Evolutionary conservation across 495 filamentous ascomycete genomes (phyloP).

Genomic region (Trichoderma reesei): DNA sequence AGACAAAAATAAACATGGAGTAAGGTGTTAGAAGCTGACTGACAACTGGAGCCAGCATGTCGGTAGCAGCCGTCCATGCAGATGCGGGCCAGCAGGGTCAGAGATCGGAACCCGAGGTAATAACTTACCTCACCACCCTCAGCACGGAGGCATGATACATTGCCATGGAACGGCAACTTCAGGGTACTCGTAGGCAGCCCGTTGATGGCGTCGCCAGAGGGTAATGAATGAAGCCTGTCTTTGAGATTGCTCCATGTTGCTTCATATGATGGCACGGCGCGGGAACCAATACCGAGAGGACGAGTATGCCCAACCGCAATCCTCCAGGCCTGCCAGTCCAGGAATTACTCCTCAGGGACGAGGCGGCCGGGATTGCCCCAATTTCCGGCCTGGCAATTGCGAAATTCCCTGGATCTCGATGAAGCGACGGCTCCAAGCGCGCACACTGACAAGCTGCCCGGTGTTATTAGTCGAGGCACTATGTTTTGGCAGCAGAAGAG

Average conservation of each 20-base stretch:
- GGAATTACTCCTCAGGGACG: neutral
- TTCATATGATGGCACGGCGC: too few relatives aligned
- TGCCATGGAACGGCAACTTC: too few relatives aligned
- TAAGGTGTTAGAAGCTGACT: neutral
- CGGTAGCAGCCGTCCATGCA: constrained; percentile 2
- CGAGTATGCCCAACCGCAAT: neutral
- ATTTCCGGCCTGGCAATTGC: neutral
- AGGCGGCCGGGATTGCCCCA: neutral
- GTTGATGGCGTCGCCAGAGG: too few relatives aligned
- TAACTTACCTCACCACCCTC: too few relatives aligned
- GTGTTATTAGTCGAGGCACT: neutral
- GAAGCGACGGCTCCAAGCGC: neutral
- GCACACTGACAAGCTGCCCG: neutral
- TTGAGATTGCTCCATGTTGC: too few relatives aligned
- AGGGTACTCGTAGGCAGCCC: too few relatives aligned
- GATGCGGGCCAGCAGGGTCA: neutral
- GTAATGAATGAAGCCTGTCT: too few relatives aligned
- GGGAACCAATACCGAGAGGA: too few relatives aligned
- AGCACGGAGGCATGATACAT: too few relatives aligned
- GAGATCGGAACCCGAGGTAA: neutral
- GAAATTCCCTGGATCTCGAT: constrained; percentile 3
- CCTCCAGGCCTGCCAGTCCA: neutral
- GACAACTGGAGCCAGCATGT: neutral
- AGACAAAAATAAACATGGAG: neutral
- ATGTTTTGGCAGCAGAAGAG: neutral